Conservation (phyloP, 208 protist genomes). For the Porcisia hertigi region DNA sequence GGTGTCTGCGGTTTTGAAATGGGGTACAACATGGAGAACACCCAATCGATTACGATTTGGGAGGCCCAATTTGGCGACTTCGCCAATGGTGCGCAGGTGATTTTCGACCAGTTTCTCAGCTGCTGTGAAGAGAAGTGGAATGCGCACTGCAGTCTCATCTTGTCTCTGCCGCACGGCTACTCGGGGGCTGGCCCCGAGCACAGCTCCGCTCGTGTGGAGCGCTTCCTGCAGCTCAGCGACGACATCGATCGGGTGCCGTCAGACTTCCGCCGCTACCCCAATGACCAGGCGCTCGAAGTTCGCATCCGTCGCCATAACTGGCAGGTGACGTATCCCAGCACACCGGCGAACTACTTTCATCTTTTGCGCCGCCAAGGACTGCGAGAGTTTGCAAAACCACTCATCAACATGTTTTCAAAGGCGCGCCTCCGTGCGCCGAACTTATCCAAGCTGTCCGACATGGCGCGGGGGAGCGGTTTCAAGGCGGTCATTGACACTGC, state of each 20-base stretch:
- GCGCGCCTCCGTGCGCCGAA: slow-evolving; percentile 90
- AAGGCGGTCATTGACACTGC: slow-evolving; percentile 29
- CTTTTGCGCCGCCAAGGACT: slow-evolving; percentile 96
- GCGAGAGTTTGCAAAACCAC: slow-evolving; percentile 97
- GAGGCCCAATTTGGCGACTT: slow-evolving; percentile 99
- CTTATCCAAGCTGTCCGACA: slow-evolving; percentile 79
- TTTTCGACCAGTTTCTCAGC: slow-evolving; percentile 97
- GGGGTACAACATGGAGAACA: slow-evolving; percentile 95
- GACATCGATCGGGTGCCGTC: slow-evolving; percentile 80
- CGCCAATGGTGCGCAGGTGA: slow-evolving; percentile 98
- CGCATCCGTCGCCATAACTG: slow-evolving; percentile 87
- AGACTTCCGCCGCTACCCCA: slow-evolving; percentile 70
- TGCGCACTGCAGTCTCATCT: slow-evolving; percentile 89
- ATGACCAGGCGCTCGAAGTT: slow-evolving; percentile 64
- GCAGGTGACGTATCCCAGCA: slow-evolving; percentile 96
- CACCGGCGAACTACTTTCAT: slow-evolving; percentile 99
- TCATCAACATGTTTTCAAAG: slow-evolving; percentile 96
- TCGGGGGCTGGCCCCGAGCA: slow-evolving; percentile 98
- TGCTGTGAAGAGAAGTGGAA: slow-evolving; percentile 97
- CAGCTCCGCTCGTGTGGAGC: slow-evolving; percentile 96
- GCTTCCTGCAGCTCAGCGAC: slow-evolving; percentile 97
- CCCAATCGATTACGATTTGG: slow-evolving; percentile 97
- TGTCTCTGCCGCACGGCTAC: slow-evolving; percentile 99
- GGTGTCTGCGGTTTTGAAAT: slow-evolving; percentile 98
- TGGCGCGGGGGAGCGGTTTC: slow-evolving; percentile 77